Evolutionary conservation across 306 rosid genomes (phyloP).

Genomic region (Chamaecrista fasciculata): DNA sequence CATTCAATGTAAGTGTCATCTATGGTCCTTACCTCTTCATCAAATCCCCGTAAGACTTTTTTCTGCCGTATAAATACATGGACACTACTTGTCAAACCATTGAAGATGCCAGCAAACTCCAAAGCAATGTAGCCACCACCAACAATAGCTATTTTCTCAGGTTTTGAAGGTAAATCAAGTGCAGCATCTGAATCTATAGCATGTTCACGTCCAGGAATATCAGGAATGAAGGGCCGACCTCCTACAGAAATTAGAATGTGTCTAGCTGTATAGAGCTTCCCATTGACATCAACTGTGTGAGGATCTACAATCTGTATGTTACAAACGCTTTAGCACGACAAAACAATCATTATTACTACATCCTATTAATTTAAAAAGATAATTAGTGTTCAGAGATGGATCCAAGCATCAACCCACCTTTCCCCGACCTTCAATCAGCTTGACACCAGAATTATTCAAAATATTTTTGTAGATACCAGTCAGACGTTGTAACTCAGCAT

Average conservation of each 20-base stretch:
- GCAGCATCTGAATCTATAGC: conserved; percentile 97
- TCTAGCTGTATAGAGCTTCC: conserved; percentile 79
- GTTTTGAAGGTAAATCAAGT: conserved; percentile 88
- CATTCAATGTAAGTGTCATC: conserved; percentile 3
- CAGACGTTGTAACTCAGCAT: conserved; percentile 92
- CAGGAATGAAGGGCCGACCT: conserved; percentile 92
- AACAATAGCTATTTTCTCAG: conserved; percentile 87
- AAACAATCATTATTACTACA: not conserved
- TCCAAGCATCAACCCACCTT: conserved; percentile 50
- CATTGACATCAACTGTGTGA: conserved; percentile 84
- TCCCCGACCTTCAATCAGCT: conserved; percentile 90
- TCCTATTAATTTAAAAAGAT: not conserved
- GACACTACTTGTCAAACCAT: conserved; percentile 70
- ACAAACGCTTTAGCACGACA: conserved; percentile 27
- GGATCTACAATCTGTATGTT: conserved; percentile 68
- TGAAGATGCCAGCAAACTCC: conserved; percentile 98
- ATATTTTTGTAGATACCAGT: conserved; percentile 83
- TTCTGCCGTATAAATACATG: conserved; percentile 89
- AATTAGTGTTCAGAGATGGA: not conserved
- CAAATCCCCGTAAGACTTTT: conserved; percentile 90
- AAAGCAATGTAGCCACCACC: conserved; percentile 98
- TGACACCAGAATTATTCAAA: conserved; percentile 62
- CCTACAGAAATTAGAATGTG: conserved; percentile 86
- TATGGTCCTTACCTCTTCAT: conserved; percentile 74
- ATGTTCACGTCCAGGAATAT: conserved; percentile 80